These are phyloP conservation scores for Suillus luteus DNA, from an alignment of 768 basidiomycete genomes.

Conservation along the genomic window DNA sequence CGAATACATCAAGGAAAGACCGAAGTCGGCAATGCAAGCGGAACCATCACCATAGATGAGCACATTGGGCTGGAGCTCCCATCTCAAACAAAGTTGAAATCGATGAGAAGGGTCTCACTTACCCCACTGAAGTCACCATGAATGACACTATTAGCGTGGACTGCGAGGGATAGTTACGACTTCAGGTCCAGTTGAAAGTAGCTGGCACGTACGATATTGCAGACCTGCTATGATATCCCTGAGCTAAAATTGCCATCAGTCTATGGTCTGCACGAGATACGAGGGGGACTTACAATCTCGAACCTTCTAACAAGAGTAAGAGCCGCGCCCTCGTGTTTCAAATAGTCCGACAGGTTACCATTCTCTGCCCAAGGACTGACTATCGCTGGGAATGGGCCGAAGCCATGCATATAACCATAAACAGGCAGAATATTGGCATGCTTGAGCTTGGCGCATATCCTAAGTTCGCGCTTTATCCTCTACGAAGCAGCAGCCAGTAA, in stretches of 20 bases:
- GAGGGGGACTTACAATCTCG: conserved; percentile 16
- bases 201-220: background rate
- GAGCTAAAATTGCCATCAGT: background rate
- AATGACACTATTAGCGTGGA: background rate
- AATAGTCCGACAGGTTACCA: conserved; percentile 23
- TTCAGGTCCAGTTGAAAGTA: background rate
- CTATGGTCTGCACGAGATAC: background rate
- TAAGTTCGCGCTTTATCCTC: conserved; percentile 24
- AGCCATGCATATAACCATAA: conserved; percentile 19
- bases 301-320: conserved; percentile 6
- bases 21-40: conserved; percentile 49
- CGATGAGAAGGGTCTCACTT: background rate
- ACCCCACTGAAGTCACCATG: conserved; percentile 16
- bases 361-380: conserved; percentile 30
- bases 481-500: background rate
- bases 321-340: conserved; percentile 5
- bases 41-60: conserved; percentile 44
- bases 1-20: conserved; percentile 42
- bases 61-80: conserved; percentile 41
- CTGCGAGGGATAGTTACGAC: background rate
- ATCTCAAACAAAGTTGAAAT: background rate
- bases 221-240: background rate
- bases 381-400: conserved; percentile 24
- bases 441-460: conserved; percentile 21
- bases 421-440: conserved; percentile 24